Conservation (phyloP, 2,329 filamentous ascomycete genomes). For the Fusarium mangiferae region DNA sequence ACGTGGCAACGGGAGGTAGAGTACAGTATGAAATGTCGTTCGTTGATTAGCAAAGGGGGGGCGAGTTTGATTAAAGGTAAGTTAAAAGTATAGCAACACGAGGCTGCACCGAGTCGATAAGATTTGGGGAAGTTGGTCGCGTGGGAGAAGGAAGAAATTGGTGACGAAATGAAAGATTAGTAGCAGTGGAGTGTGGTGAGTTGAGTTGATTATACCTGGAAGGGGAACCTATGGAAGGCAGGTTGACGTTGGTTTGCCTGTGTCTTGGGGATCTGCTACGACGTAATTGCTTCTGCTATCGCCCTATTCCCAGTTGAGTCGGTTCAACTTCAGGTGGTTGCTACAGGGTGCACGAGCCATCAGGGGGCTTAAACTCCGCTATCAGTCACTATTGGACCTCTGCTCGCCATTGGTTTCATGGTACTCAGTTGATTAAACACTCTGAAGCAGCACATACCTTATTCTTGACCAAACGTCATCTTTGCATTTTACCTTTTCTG, state of each 20-base stretch:
- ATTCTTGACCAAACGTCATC: neutral
- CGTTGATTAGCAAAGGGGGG: conserved; percentile 12
- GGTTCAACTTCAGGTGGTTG: conserved; percentile 28
- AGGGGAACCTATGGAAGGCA: conserved; percentile 15
- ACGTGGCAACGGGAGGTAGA: conserved; percentile 36
- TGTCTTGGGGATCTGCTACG: conserved; percentile 9
- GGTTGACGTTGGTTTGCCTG: conserved; percentile 15
- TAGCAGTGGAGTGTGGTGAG: conserved; percentile 12
- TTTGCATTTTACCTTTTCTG: neutral
- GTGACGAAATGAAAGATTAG: conserved; percentile 21
- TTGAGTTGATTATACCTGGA: conserved; percentile 6
- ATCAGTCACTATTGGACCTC: neutral
- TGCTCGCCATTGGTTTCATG: neutral
- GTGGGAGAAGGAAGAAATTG: conserved; percentile 23
- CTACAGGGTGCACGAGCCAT: conserved; percentile 34
- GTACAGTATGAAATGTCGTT: conserved; percentile 14
- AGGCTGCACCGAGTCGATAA: conserved; percentile 16
- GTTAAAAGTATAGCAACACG: conserved; percentile 12
- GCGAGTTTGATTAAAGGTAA: conserved; percentile 17
- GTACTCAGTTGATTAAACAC: neutral
- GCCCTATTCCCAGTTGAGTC: conserved; percentile 32
- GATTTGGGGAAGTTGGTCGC: conserved; percentile 12
- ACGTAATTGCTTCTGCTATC: conserved; percentile 39
- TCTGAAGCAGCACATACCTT: neutral
- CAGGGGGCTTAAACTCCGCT: conserved; percentile 21